phyloP scores from a whole-genome alignment of 495 filamentous ascomycete genomes.

The Tuber borchii region DNA sequence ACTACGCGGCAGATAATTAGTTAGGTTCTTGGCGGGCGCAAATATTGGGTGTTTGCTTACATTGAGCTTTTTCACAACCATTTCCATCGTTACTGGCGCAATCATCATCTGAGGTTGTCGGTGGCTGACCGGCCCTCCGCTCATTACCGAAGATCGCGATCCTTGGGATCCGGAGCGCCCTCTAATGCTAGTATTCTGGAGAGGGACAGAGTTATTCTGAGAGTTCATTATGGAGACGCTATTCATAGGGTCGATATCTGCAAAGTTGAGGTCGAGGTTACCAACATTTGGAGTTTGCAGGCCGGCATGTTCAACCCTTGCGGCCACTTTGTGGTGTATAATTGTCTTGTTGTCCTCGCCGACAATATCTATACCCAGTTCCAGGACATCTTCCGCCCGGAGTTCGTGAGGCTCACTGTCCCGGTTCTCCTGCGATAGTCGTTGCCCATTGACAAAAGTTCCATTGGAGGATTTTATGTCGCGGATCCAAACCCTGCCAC shows the following conservation, averaged over 20 bases:
- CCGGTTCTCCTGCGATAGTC: constrained; percentile 82
- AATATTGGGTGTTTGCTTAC: constrained; percentile 52
- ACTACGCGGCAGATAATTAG: constrained; percentile 47
- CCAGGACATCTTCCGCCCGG: constrained; percentile 76
- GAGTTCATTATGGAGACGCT: constrained; percentile 62
- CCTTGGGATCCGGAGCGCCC: constrained; percentile 67
- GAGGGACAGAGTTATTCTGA: constrained; percentile 51
- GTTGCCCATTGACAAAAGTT: constrained; percentile 91
- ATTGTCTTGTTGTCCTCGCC: constrained; percentile 97
- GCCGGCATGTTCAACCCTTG: constrained; percentile 91
- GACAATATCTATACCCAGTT: constrained; percentile 95
- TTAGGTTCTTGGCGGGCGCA: constrained; percentile 20
- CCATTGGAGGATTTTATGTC: constrained; percentile 98
- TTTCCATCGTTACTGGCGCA: constrained; percentile 82
- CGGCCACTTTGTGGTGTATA: constrained; percentile 95
- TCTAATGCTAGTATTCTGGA: constrained; percentile 52
- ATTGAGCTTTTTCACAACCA: constrained; percentile 86
- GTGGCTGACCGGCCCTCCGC: constrained; percentile 53
- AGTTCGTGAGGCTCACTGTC: constrained; percentile 93
- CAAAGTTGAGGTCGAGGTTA: constrained; percentile 70
- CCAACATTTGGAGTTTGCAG: constrained; percentile 48
- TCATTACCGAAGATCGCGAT: constrained; percentile 48
- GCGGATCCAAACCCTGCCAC: constrained; percentile 86
- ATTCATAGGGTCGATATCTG: constrained; percentile 68
- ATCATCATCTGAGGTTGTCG: constrained; percentile 68